These are phyloP conservation scores for Vigna unguiculata DNA, from an alignment of 306 rosid species.

Conservation along the genomic window DNA sequence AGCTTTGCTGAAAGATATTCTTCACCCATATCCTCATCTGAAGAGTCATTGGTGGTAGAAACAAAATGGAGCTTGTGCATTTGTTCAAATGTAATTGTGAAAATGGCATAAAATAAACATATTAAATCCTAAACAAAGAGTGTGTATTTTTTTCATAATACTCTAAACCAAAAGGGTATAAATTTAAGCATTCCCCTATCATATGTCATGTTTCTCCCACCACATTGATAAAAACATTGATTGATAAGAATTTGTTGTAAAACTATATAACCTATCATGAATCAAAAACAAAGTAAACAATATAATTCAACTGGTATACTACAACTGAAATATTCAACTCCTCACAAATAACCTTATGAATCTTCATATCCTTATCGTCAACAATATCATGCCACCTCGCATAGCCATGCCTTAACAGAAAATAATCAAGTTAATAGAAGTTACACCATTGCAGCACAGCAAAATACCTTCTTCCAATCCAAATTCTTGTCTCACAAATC, in stretches of 20 bases:
- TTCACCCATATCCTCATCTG: constrained; percentile 83
- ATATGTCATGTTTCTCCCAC: not conserved
- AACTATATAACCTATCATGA: not conserved
- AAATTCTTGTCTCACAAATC: not conserved
- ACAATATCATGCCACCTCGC: constrained; percentile 98
- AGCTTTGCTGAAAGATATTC: constrained; percentile 87
- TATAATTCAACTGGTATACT: constrained; percentile 64
- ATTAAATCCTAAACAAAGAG: not conserved
- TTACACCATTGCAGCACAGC: not conserved
- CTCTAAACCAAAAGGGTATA: not conserved
- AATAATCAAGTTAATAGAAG: constrained; percentile 31
- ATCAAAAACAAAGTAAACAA: not conserved
- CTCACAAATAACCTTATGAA: too few species aligned
- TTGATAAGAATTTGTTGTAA: not conserved
- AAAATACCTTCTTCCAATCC: not conserved
- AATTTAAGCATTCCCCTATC: not conserved
- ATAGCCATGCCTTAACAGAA: constrained; percentile 81
- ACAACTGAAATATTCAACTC: constrained; percentile 84
- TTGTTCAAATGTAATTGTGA: constrained; percentile 86
- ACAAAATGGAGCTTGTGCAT: constrained; percentile 68
- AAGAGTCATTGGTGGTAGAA: constrained; percentile 63
- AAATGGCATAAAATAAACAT: constrained; percentile 66
- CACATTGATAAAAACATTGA: not conserved
- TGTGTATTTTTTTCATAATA: not conserved
- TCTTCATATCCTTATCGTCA: constrained; percentile 82